Conservation (phyloP, 1,284 basidiomycete species). For the Taiwanofungus camphoratus region DNA sequence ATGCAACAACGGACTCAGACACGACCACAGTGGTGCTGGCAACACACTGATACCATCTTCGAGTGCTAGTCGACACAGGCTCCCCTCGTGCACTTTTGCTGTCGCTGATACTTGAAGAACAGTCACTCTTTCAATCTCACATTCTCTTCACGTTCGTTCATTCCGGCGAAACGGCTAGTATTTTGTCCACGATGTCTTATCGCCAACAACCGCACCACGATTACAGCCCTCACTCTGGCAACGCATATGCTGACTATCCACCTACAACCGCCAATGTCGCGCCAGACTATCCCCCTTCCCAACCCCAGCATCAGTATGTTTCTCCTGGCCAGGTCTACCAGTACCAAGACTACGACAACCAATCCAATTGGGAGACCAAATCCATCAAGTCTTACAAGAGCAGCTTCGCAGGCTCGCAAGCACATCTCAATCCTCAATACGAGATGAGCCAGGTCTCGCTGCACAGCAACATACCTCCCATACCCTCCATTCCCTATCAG, state of each 20-base stretch:
- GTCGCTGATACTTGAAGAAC: not conserved
- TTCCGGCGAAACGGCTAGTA: conserved; percentile 6
- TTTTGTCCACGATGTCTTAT: conserved; percentile 54
- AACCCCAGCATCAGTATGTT: conserved; percentile 13
- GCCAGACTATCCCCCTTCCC: conserved; percentile 32
- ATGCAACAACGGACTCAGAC: conserved; percentile 6
- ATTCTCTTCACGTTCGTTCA: conserved; percentile 2
- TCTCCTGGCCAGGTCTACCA: conserved; percentile 15
- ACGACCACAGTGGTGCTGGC: conserved; percentile 9
- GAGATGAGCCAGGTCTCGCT: conserved; percentile 49
- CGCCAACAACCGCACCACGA: conserved; percentile 39
- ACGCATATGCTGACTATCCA: conserved; percentile 29
- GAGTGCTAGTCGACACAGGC: not conserved
- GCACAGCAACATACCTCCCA: conserved; percentile 35
- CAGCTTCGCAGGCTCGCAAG: conserved; percentile 61
- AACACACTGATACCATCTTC: conserved; percentile 9
- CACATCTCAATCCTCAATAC: conserved; percentile 57
- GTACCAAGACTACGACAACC: conserved; percentile 31
- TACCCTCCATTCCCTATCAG: conserved; percentile 44
- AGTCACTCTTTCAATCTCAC: conserved; percentile 3
- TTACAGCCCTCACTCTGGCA: conserved; percentile 18
- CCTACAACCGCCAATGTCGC: conserved; percentile 29
- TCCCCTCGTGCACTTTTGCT: not conserved
- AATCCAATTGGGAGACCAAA: conserved; percentile 55
- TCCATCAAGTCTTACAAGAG: conserved; percentile 61